Conservation (phyloP, 1,139 yeast genomes). For the Yamadazyma diospyri region DNA sequence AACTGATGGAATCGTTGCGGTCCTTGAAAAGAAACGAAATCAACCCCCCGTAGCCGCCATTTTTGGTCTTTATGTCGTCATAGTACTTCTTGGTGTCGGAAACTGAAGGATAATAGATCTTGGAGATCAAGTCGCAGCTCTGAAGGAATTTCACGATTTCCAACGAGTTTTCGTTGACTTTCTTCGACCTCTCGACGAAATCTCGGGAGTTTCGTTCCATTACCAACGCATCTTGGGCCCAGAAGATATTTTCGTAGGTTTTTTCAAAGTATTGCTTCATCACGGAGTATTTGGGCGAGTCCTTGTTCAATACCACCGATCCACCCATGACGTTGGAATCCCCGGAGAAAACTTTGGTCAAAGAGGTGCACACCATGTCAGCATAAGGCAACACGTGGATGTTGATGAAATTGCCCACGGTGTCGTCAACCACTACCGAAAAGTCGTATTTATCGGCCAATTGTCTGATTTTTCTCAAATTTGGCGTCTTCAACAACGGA, state of each 20-base stretch:
- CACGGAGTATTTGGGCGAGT: slow-evolving; percentile 47
- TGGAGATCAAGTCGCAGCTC: slow-evolving; percentile 48
- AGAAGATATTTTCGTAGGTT: slow-evolving; percentile 68
- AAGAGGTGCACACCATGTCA: slow-evolving; percentile 81
- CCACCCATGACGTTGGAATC: slow-evolving; percentile 97
- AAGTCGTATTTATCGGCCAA: slow-evolving; percentile 70
- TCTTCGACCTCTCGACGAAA: slow-evolving; percentile 63
- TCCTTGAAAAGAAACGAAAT: slow-evolving; percentile 72
- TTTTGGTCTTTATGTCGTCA: slow-evolving; percentile 61
- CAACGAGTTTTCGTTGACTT: slow-evolving; percentile 65
- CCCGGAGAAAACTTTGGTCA: slow-evolving; percentile 91
- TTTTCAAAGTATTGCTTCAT: slow-evolving; percentile 53
- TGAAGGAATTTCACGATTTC: slow-evolving; percentile 49
- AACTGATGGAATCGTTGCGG: slow-evolving; percentile 62
- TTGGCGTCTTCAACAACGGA: slow-evolving; percentile 82
- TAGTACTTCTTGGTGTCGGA: slow-evolving; percentile 57
- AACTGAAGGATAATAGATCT: slow-evolving; percentile 69
- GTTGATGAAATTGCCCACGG: slow-evolving; percentile 87
- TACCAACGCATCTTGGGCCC: slow-evolving; percentile 94
- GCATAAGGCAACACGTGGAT: slow-evolving; percentile 77
- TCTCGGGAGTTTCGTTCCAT: slow-evolving; percentile 92
- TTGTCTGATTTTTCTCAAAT: slow-evolving; percentile 57
- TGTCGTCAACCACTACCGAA: slow-evolving; percentile 85
- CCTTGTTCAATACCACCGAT: slow-evolving; percentile 72
- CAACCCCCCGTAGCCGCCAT: slow-evolving; percentile 93